Conservation (phyloP, 257 asterid species). For the Dorcoceras hygrometricum region DNA sequence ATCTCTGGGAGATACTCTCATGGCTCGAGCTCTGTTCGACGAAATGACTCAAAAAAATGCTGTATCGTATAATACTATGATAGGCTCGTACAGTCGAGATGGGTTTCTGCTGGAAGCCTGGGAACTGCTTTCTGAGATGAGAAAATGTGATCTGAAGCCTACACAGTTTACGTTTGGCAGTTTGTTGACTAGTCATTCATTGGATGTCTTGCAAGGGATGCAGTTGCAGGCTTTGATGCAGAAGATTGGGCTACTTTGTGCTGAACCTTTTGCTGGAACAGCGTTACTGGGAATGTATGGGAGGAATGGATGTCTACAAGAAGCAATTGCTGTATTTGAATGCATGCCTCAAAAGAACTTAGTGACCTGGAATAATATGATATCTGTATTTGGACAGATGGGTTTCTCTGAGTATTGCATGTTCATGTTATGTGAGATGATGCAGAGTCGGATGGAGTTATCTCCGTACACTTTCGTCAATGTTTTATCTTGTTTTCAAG, state of each 20-base stretch:
- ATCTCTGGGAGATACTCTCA: conserved; percentile 29
- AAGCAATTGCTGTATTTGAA: conserved; percentile 53
- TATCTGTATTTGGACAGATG: conserved; percentile 51
- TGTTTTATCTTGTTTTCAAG: conserved; percentile 44
- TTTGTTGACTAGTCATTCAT: conserved; percentile 44
- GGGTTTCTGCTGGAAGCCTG: conserved; percentile 46
- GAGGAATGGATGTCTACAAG: conserved; percentile 47
- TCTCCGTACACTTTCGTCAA: conserved; percentile 55
- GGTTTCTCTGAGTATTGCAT: conserved; percentile 46
- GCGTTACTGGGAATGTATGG: conserved; percentile 68
- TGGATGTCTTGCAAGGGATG: conserved; percentile 46
- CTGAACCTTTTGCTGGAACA: conserved; percentile 65
- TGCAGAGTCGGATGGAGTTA: conserved; percentile 34
- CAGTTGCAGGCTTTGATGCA: conserved; percentile 62
- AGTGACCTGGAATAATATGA: conserved; percentile 64
- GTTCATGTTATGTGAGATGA: conserved; percentile 45
- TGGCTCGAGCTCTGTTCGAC: conserved; percentile 61
- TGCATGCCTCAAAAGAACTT: conserved; percentile 61
- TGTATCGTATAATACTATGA: conserved; percentile 67
- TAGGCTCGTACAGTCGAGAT: conserved; percentile 44
- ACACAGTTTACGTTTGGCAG: conserved; percentile 63
- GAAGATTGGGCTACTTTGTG: conserved; percentile 45
- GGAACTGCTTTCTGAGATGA: conserved; percentile 53
- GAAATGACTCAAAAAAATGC: conserved; percentile 55
- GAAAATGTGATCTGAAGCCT: conserved; percentile 41